Evolutionary conservation across 768 basidiomycete species (phyloP).

Genomic region (Boletus sp.): DNA sequence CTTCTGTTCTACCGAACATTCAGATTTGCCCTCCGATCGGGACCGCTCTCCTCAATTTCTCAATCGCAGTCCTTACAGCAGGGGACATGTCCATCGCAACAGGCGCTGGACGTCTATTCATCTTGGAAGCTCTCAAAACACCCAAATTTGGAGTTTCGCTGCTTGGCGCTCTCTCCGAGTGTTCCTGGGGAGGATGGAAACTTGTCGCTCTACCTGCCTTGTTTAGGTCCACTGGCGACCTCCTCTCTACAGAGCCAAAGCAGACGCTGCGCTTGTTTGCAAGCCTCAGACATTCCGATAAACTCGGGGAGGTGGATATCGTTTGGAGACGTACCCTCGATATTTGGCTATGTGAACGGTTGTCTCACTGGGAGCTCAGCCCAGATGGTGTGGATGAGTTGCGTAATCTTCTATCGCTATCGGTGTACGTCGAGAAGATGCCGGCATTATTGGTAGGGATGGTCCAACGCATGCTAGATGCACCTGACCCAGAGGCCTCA

Average conservation of each 20-base stretch:
- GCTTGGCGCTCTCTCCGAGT: slow-evolving; percentile 57
- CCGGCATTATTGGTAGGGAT: slow-evolving; percentile 43
- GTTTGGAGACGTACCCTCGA: slow-evolving; percentile 58
- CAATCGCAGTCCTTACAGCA: slow-evolving; percentile 36
- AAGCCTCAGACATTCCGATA: slow-evolving; percentile 43
- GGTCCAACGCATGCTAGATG: slow-evolving; percentile 39
- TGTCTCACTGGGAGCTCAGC: slow-evolving; percentile 40
- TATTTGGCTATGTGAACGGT: slow-evolving; percentile 42
- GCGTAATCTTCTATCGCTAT: slow-evolving; percentile 51
- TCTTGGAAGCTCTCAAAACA: slow-evolving; percentile 22
- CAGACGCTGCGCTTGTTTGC: slow-evolving; percentile 49
- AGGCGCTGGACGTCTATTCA: slow-evolving; percentile 47
- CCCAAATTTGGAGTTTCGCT: slow-evolving; percentile 50
- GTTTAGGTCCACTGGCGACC: slow-evolving; percentile 45
- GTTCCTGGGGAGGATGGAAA: slow-evolving; percentile 78
- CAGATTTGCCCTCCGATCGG: slow-evolving; percentile 27
- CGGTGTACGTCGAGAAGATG: slow-evolving; percentile 47
- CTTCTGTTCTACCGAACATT: slow-evolving; percentile 29
- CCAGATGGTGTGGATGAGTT: slow-evolving; percentile 49
- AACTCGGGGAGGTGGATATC: slow-evolving; percentile 54
- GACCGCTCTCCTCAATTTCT: slow-evolving; percentile 31
- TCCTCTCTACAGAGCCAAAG: slow-evolving; percentile 44
- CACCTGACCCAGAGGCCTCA: slow-evolving; percentile 27
- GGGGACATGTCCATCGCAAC: slow-evolving; percentile 40
- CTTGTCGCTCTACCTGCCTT: slow-evolving; percentile 58